Base-by-base conservation (phyloP, 1,139 yeast genomes). In the Yamadazyma spencermartinsiae region DNA sequence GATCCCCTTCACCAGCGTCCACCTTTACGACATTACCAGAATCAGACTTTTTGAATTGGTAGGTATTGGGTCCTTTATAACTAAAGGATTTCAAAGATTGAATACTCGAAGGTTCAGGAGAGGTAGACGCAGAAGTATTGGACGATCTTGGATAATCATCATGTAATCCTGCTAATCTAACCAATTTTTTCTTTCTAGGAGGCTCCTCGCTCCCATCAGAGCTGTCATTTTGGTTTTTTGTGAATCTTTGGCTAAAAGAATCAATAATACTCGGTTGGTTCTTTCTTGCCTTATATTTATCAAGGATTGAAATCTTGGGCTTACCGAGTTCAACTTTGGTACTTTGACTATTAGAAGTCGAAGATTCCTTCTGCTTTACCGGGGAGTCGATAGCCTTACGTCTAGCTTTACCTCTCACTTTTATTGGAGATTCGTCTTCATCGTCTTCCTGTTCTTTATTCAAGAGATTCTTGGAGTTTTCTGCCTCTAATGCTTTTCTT, bases 291-390 rank as follows among this genome's bases (percentile, higher is more conserved):
- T 65, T 65, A 48, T 76, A 77, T 51, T 75, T 76, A 43, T 76
- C 77, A 40, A 73, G 67, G 42, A 80, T 80, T 2, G 85, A 75
- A 31, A 68, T 63, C 39, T 70, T 75, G 16, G 79, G 80, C 48
- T 70, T 77, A 34, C 65, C 65, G 32, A 79, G 58, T 21, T 74
- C 71, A n/a, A 82, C 84, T 52, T 80, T 82, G 3, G 86, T 79
- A 2, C 56, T 52, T 17, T 29, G 31, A n/a, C 21, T 17, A 19
- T 6, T 16, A 19, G 16, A 7, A 19, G 11, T 16, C 4, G 11
- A 7, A 41, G 40, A 48, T 17, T 46, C 49, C 23, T 47, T 46
- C 3, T 50, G 42, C 23, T 51, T 50, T 2, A 41, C 38, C 4
- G 62, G 61, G 2, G 61, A 51, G 20, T 39, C 49, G 26, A 43